These are phyloP conservation scores for Skeletonema potamos DNA, from an alignment of 108 stramenopile species.

Conservation along the genomic window DNA sequence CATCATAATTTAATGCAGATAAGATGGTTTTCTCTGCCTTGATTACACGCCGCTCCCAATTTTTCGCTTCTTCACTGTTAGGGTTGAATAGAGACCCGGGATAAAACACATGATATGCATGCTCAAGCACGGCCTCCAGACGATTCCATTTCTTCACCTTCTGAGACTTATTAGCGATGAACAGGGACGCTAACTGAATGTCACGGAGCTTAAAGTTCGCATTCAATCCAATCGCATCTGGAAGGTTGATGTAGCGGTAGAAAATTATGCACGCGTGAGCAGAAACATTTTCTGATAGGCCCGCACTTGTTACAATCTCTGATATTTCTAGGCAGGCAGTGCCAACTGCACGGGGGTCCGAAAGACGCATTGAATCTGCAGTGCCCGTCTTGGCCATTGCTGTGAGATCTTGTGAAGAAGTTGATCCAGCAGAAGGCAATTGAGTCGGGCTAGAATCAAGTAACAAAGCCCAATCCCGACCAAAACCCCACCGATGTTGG, in stretches of 20 bases:
- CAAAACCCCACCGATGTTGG: constrained; percentile 79
- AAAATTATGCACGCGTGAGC: constrained; percentile 76
- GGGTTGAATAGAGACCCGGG: constrained; percentile 63
- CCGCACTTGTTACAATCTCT: constrained; percentile 58
- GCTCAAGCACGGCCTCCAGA: constrained; percentile 69
- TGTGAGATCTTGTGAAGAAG: constrained; percentile 12
- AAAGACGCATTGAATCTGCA: constrained; percentile 22
- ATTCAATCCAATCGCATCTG: constrained; percentile 16
- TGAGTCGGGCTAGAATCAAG: constrained; percentile 25
- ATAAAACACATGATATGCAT: constrained; percentile 74
- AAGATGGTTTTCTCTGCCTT: constrained; percentile 65
- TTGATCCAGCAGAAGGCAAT: constrained; percentile 6
- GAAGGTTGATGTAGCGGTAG: constrained; percentile 70
- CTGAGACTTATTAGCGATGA: constrained; percentile 85
- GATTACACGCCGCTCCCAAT: constrained; percentile 76
- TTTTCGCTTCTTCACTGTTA: constrained; percentile 66
- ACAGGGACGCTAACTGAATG: constrained; percentile 68
- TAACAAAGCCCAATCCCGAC: constrained; percentile 77
- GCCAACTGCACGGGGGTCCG: constrained; percentile 53
- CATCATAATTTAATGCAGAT: constrained; percentile 65
- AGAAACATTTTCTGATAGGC: constrained; percentile 49
- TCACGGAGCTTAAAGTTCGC: constrained; percentile 68
- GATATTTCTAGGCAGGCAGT: constrained; percentile 72
- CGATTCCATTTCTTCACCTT: constrained; percentile 76
- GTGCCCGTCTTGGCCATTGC: constrained; percentile 14